These are phyloP conservation scores for Trichoderma virens DNA, from an alignment of 495 filamentous ascomycete species.

Conservation along the genomic window DNA sequence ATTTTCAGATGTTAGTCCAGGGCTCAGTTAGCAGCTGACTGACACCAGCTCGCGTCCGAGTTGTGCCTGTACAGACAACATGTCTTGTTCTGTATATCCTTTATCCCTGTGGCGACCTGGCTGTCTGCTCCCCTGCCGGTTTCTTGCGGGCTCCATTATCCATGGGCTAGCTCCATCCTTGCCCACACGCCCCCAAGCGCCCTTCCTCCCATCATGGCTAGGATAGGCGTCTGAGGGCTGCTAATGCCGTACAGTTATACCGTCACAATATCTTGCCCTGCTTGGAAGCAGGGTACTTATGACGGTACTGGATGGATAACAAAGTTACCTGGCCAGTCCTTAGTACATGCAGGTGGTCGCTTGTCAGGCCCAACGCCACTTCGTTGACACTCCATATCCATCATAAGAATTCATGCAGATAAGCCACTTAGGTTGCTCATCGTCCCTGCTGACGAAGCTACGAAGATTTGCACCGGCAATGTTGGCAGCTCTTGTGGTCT, in stretches of 20 bases:
- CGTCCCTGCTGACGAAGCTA: not conserved
- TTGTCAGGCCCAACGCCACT: not conserved
- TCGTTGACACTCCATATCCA: not conserved
- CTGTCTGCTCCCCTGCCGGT: not conserved
- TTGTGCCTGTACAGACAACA: not conserved
- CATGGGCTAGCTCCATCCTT: conserved; percentile 6
- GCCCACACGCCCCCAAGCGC: conserved; percentile 6
- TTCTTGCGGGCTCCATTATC: conserved; percentile 3
- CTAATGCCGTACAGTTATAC: too few relatives aligned
- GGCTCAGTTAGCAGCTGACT: conserved; percentile 2
- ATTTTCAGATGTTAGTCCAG: conserved; percentile 4
- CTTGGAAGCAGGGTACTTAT: not conserved
- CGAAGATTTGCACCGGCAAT: not conserved
- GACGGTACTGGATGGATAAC: not conserved
- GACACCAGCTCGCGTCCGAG: not conserved
- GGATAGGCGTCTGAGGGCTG: too few relatives aligned
- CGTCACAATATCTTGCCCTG: not conserved
- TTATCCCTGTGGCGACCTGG: conserved; percentile 1
- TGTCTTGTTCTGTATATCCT: not conserved
- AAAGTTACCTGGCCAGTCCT: not conserved
- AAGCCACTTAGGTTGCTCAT: conserved; percentile 1
- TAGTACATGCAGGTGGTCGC: not conserved
- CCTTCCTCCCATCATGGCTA: not conserved
- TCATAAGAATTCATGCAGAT: not conserved
- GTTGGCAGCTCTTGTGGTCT: conserved; percentile 1